Evolutionary conservation across 768 basidiomycete genomes (phyloP).

Genomic region (Mycena indigotica): DNA sequence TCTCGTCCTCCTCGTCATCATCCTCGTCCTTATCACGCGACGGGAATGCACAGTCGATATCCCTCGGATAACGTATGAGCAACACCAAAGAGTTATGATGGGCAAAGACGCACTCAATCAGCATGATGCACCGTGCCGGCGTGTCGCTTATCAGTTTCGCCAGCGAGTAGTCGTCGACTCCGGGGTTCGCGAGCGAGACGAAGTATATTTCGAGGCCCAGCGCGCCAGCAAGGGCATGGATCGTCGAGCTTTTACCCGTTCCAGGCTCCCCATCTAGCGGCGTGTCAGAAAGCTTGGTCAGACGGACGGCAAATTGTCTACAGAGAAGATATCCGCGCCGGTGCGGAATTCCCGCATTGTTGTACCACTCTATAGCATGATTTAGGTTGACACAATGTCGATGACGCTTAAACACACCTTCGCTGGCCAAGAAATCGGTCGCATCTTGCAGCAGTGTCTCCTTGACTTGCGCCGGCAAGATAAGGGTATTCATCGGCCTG

Average conservation of each 20-base stretch:
- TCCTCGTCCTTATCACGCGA: slow-evolving; percentile 6
- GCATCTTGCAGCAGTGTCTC: slow-evolving; percentile 20
- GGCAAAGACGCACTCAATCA: slow-evolving; percentile 9
- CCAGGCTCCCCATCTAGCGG: slow-evolving; percentile 18
- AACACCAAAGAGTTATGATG: no score
- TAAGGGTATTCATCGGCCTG: slow-evolving; percentile 14
- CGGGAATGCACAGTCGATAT: slow-evolving; percentile 21
- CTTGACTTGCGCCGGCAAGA: slow-evolving; percentile 16
- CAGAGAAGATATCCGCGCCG: slow-evolving; percentile 18
- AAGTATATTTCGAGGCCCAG: slow-evolving; percentile 20
- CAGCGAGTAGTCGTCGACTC: slow-evolving; percentile 14
- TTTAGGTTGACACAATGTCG: no score
- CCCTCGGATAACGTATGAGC: not conserved
- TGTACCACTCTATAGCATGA: no score
- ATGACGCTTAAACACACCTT: no score
- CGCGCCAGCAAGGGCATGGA: slow-evolving; percentile 18
- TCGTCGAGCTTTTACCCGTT: slow-evolving; percentile 19
- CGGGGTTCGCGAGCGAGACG: slow-evolving; percentile 12
- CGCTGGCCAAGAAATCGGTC: slow-evolving; percentile 18
- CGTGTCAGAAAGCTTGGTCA: no score
- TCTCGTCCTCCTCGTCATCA: slow-evolving; percentile 4
- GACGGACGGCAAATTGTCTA: no score
- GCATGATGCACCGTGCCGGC: slow-evolving; percentile 15
- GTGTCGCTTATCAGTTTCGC: slow-evolving; percentile 18
- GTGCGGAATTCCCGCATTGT: slow-evolving; percentile 22